Evolutionary conservation across 2,329 filamentous ascomycete species (phyloP).

Genomic region (Fusarium sp.): DNA sequence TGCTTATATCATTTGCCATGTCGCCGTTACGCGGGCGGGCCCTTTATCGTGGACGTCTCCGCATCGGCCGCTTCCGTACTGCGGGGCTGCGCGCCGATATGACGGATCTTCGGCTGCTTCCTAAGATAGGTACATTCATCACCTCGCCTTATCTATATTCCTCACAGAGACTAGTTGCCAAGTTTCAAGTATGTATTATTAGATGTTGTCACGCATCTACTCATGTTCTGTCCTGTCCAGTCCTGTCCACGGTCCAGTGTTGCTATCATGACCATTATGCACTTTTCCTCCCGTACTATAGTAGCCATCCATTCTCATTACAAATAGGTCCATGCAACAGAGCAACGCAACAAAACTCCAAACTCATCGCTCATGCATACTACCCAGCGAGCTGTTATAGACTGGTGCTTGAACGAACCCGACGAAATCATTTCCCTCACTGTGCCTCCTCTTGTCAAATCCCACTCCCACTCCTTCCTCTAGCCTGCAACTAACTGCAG

Average conservation of each 20-base stretch:
- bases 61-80: slow-evolving; percentile 43
- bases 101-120: slow-evolving; percentile 25
- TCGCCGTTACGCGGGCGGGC: slow-evolving; percentile 30
- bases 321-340: slow-evolving; percentile 38
- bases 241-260: slow-evolving; percentile 38
- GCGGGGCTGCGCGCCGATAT: slow-evolving; percentile 44
- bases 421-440: slow-evolving; percentile 17
- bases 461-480: neutral
- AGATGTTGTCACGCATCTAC: slow-evolving; percentile 41
- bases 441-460: slow-evolving; percentile 20
- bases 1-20: slow-evolving; percentile 31
- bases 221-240: slow-evolving; percentile 24
- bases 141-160: too few relatives aligned
- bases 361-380: slow-evolving; percentile 45
- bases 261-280: slow-evolving; percentile 43
- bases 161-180: neutral
- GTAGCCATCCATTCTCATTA: slow-evolving; percentile 40
- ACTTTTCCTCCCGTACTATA: slow-evolving; percentile 14
- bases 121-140: neutral
- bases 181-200: slow-evolving; percentile 33
- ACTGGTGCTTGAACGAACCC: slow-evolving; percentile 39
- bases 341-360: slow-evolving; percentile 43
- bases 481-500: neutral
- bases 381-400: slow-evolving; percentile 33
- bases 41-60: slow-evolving; percentile 42